These are phyloP conservation scores for Apostasia ramifera DNA, from an alignment of 106 monocot species.

Conservation along the genomic window DNA sequence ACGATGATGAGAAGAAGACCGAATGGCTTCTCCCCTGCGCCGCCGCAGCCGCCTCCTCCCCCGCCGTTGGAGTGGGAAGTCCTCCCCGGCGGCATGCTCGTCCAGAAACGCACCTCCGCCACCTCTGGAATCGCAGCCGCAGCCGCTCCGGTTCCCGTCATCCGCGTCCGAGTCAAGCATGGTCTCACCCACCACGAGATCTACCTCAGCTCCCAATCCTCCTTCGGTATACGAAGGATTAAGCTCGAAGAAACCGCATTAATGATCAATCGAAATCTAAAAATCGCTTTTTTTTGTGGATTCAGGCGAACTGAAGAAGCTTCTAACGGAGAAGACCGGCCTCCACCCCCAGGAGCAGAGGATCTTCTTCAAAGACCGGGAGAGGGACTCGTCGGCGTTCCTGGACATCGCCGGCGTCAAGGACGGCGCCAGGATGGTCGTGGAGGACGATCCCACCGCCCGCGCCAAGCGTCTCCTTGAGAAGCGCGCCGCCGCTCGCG, in stretches of 20 bases:
- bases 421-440: constrained; percentile 63
- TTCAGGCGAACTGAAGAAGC: constrained; percentile 52
- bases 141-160: constrained; percentile 10
- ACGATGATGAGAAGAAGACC: neutral
- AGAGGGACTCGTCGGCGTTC: constrained; percentile 50
- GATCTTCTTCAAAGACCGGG: constrained; percentile 67
- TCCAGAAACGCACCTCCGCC: neutral
- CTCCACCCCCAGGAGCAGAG: constrained; percentile 74
- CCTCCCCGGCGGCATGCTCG: constrained; percentile 5
- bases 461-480: constrained; percentile 63
- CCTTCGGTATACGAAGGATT: constrained; percentile 20
- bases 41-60: neutral
- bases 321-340: constrained; percentile 55
- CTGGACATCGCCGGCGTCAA: constrained; percentile 74
- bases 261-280: neutral
- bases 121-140: neutral
- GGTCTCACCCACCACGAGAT: constrained; percentile 33
- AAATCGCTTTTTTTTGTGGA: neutral
- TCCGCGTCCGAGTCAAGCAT: constrained; percentile 34
- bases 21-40: neutral
- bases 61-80: constrained; percentile 2
- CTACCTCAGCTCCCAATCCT: constrained; percentile 32
- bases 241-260: neutral
- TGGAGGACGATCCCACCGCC: constrained; percentile 52
- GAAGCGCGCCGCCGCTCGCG: constrained; percentile 35